Evolutionary conservation across 2,329 filamentous ascomycete genomes (phyloP), one percentile per base, ranked within the genome.

Genomic region (Plectosphaerella sp.): DNA sequence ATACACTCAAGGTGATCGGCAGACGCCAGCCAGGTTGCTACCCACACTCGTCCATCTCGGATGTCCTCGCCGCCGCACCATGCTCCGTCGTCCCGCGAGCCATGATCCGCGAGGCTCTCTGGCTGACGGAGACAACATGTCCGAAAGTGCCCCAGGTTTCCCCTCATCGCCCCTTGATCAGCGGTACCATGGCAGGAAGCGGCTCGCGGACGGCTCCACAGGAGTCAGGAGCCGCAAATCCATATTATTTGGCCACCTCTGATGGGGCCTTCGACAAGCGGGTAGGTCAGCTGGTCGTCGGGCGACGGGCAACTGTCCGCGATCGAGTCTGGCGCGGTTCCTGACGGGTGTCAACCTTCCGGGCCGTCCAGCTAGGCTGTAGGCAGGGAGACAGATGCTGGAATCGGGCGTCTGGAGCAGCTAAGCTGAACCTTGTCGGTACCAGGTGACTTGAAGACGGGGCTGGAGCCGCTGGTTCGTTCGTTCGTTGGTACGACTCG

Each of bases 211-310:
- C 18, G 35, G 47, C 35, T 39, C 37, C 47, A 20, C 47, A 48
- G 47, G 47, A 48, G 37, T 41, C 36, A 39, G 18, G 35, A 48
- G 36, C 47, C 47, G 47, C 47, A 15, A 48, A 39, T 24, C 47
- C 47, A 48, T 48, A 48, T 35, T 48, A 18, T 36, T 48, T 48
- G 20, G n/a, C 47, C 47, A 37, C 47, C 37, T 35, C 37, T 18
- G 22, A 41, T 37, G 36, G 47, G 22, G 35, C 47, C 47, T 37
- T 35, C 33, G 15, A 35, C 20, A 14, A 25, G 18, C 35, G 33
- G 33, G 22, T n/a, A 12, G 35, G 18, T 20, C 25, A 35, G 25
- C 14, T 20, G 45, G 14, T 37, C 18, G 12, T 20, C 18, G 18
- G 15, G 36, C 16, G 36, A 33, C 28, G 28, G 28, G 28, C 28